A percentile compares a stretch with the other conserved stretches of the same genome.
Conservation (phyloP, 805 yeast genomes). For the Yamadazyma paraphyllophila region DNA sequence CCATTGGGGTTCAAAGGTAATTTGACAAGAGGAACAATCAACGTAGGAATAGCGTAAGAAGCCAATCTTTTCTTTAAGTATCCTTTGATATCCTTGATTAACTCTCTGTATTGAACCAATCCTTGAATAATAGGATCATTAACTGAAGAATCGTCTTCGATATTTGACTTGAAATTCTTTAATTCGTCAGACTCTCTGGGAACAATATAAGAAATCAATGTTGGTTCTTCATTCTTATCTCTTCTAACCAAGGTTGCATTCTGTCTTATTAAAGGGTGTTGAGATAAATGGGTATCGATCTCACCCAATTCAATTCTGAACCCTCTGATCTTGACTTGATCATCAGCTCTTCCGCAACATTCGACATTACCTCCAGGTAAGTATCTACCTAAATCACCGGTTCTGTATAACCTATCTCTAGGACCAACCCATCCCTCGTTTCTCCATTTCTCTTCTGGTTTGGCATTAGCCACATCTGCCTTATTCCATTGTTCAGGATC, state of each 20-base stretch:
- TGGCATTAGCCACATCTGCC: slow-evolving; percentile 46
- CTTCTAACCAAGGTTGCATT: slow-evolving; percentile 89
- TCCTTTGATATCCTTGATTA: slow-evolving; percentile 78
- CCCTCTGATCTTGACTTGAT: slow-evolving; percentile 97
- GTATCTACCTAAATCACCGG: slow-evolving; percentile 97
- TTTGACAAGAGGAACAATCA: slow-evolving; percentile 81
- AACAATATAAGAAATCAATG: slow-evolving; percentile 86
- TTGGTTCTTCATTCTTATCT: slow-evolving; percentile 90
- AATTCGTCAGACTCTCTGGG: slow-evolving; percentile 57
- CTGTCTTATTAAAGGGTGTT: slow-evolving; percentile 89
- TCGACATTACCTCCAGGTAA: slow-evolving; percentile 97
- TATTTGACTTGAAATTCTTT: slow-evolving; percentile 48
- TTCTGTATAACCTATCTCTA: slow-evolving; percentile 91
- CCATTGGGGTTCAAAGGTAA: slow-evolving; percentile 97
- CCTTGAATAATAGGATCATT: slow-evolving; percentile 74
- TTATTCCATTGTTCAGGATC: slow-evolving; percentile 61
- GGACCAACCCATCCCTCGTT: slow-evolving; percentile 82
- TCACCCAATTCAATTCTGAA: slow-evolving; percentile 98
- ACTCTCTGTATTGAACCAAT: slow-evolving; percentile 67
- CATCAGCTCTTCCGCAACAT: slow-evolving; percentile 98
- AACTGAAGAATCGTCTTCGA: slow-evolving; percentile 36
- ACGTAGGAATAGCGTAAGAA: slow-evolving; percentile 87
- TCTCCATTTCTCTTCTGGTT: slow-evolving; percentile 60
- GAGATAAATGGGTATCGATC: slow-evolving; percentile 95
- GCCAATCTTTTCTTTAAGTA: slow-evolving; percentile 83